These are phyloP conservation scores for Pelargonium cotyledonis DNA, from an alignment of 441 rosid species.

Conservation along the genomic window DNA sequence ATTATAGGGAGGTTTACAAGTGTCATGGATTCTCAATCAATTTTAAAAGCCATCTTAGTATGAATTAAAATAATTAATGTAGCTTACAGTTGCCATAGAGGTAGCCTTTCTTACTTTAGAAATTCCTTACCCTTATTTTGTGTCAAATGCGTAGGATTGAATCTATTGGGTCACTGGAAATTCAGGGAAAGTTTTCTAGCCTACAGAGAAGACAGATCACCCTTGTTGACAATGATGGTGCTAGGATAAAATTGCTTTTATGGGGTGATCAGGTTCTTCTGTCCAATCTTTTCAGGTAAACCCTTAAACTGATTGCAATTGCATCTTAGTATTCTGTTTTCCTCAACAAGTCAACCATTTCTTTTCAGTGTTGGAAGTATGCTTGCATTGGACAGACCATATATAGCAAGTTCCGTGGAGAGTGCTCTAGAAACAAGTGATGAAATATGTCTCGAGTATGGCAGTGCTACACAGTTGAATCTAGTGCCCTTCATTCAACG, in stretches of 20 bases:
- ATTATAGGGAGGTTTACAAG: not conserved
- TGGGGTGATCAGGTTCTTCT: constrained; percentile 87
- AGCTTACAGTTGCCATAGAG: not conserved
- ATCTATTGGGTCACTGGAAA: constrained; percentile 68
- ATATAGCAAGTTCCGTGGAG: constrained; percentile 52
- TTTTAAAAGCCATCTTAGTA: not conserved
- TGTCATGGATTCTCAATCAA: not conserved
- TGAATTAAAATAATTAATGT: not conserved
- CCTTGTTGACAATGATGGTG: constrained; percentile 68
- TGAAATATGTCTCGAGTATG: constrained; percentile 83
- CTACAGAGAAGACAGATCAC: constrained; percentile 55
- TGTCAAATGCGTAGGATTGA: constrained; percentile 55
- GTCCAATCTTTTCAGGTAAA: constrained; percentile 82
- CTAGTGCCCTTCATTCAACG: constrained; percentile 72
- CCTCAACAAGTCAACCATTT: constrained; percentile 9
- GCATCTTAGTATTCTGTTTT: constrained; percentile 13
- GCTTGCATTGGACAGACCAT: constrained; percentile 89
- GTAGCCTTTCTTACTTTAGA: not conserved
- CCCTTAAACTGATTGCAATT: constrained; percentile 21
- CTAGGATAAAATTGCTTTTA: constrained; percentile 56
- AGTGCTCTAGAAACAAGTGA: constrained; percentile 47
- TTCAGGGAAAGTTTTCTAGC: constrained; percentile 45
- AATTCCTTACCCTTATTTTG: constrained; percentile 7
- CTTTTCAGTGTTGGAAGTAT: constrained; percentile 68
- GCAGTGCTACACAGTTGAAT: constrained; percentile 83